Base-by-base conservation (phyloP, 306 rosid species). In the Castanospermum australe region DNA sequence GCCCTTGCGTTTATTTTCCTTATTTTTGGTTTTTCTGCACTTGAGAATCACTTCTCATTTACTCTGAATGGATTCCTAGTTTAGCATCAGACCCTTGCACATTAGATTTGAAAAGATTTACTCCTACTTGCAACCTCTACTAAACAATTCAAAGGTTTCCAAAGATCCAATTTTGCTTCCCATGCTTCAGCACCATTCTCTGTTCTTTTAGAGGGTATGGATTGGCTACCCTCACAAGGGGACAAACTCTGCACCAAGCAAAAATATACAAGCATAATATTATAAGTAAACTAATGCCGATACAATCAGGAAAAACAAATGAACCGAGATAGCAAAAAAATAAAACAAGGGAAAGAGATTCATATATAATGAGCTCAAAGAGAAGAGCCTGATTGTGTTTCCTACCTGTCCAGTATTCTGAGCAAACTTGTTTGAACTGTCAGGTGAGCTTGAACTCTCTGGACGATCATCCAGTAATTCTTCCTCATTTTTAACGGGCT, bases 121-220 rank as follows among this genome's bases (percentile, higher is more conserved):
- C 91, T 93, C 87, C 98, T 85, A 79, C 94, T 88, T 67, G 99
- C 98, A 21, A 88, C 94, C 85, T 95, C 99, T 45, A 93, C 99
- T 79, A 95, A 86, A 80, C 74, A 93, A 81, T 91, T 95, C 77
- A 95, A 83, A 9, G 99, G 98, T 83, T 91, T 91, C 99, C 99
- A 93, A 59, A 92, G 93, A 83, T 93, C 99, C 84, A 77, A 41
- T 81, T 93, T 93, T 71, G 94, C 88, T 47, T 88, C 93, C 84
- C 86, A 73, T 39, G 82, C 67, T 79, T 93, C 88, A 12, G 78
- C 84, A 69, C 87, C 92, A 73, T 91, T 93, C 79, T 81, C 91
- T 25, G 88, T 79, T 81, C 84, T 97, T 79, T 89, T 90, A 69
- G 79, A 88, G 45, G 84, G 81, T 35, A 68, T 8, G 54, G 89